phyloP scores from a whole-genome alignment of 495 filamentous ascomycete genomes.

The Evansstolkia leycettana region DNA sequence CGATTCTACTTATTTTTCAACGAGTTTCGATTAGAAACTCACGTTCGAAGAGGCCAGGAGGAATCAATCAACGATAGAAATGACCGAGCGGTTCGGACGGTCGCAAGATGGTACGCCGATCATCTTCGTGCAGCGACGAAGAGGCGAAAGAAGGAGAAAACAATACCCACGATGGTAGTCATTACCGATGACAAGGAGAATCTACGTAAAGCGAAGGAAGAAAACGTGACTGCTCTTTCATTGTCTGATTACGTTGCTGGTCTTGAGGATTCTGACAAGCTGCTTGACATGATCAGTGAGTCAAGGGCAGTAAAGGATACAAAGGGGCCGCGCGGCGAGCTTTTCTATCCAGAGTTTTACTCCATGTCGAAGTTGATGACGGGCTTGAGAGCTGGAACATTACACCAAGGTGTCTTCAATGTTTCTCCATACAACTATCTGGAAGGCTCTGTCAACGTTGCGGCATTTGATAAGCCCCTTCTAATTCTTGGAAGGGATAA shows the following conservation, averaged over 20 bases:
- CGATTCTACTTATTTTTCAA: slow-evolving; percentile 99
- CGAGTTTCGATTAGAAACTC: slow-evolving; percentile 88
- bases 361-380: slow-evolving; percentile 92
- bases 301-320: slow-evolving; percentile 52
- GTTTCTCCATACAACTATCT: slow-evolving; percentile 96
- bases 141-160: slow-evolving; percentile 41
- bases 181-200: slow-evolving; percentile 87
- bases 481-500: slow-evolving; percentile 89
- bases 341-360: slow-evolving; percentile 75
- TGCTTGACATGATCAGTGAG: slow-evolving; percentile 92
- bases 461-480: slow-evolving; percentile 79
- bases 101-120: slow-evolving; percentile 78
- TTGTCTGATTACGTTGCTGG: slow-evolving; percentile 69
- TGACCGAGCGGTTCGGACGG: slow-evolving; percentile 77
- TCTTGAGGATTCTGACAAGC: slow-evolving; percentile 66
- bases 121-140: slow-evolving; percentile 55
- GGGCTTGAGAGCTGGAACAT: slow-evolving; percentile 66
- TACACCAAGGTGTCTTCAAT: slow-evolving; percentile 92
- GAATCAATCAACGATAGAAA: slow-evolving; percentile 96
- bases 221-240: slow-evolving; percentile 54
- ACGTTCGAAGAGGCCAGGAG: slow-evolving; percentile 57
- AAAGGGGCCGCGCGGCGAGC: slow-evolving; percentile 50
- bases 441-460: slow-evolving; percentile 80
- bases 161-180: slow-evolving; percentile 73
- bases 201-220: slow-evolving; percentile 65